Percentiles rank a stretch among this genome's conserved stretches.
These are phyloP conservation scores for Saitoella complicata DNA, from an alignment of 805 yeast species.

Conservation along the genomic window DNA sequence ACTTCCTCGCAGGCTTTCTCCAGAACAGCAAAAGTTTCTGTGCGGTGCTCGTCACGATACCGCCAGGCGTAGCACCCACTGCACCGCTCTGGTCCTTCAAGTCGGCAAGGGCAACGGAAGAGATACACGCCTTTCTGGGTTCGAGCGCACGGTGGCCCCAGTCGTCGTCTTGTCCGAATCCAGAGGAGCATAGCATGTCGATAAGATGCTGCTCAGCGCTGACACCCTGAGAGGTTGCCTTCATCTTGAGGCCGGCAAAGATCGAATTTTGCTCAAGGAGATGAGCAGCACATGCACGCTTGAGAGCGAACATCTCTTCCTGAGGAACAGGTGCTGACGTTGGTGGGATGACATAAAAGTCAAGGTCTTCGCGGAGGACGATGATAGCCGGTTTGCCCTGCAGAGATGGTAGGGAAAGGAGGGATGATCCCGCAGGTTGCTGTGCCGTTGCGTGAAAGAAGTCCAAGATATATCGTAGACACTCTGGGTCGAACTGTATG, in stretches of 20 bases:
- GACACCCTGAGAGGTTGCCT: background rate
- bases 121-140: conserved; percentile 72
- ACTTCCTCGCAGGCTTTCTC: conserved; percentile 96
- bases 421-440: conserved; percentile 5
- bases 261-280: no score
- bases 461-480: conserved; percentile 69
- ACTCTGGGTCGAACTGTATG: conserved; percentile 73
- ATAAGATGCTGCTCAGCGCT: conserved; percentile 86
- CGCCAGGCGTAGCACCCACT: background rate
- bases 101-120: conserved; percentile 61
- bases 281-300: no score
- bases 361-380: conserved; percentile 85
- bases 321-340: conserved; percentile 28
- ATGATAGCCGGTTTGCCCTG: conserved; percentile 77
- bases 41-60: conserved; percentile 9
- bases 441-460: conserved; percentile 44
- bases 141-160: conserved; percentile 92
- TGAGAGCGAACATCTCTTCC: no score
- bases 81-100: conserved; percentile 2
- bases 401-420: conserved; percentile 29
- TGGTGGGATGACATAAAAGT: conserved; percentile 81
- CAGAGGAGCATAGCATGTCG: conserved; percentile 88
- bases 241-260: no score
- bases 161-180: conserved; percentile 43
- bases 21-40: conserved; percentile 73